Conservation (phyloP, 495 filamentous ascomycete genomes). For the Lophiotrema nucula region DNA sequence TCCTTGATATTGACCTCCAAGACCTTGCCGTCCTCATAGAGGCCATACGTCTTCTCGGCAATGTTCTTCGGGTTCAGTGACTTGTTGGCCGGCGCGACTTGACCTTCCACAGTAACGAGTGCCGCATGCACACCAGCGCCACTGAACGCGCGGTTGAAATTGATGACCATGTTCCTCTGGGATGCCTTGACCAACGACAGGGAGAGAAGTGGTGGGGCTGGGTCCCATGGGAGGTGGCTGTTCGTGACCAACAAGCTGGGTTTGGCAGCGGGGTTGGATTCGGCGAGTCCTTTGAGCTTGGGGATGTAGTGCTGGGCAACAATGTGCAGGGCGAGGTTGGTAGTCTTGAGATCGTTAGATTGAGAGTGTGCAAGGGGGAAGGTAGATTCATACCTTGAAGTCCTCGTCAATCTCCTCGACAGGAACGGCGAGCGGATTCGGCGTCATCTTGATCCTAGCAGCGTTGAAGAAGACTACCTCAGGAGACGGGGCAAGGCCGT, state of each 20-base stretch:
- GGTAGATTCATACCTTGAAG: slow-evolving; percentile 38
- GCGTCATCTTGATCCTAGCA: slow-evolving; percentile 38
- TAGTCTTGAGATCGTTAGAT: slow-evolving; percentile 35
- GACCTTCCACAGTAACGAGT: slow-evolving; percentile 41
- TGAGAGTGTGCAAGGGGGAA: background rate
- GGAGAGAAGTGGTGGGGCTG: slow-evolving; percentile 43
- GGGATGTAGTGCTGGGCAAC: slow-evolving; percentile 42
- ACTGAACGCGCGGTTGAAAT: slow-evolving; percentile 34
- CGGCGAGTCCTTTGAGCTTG: slow-evolving; percentile 28
- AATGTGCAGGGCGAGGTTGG: slow-evolving; percentile 42
- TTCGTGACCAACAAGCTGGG: slow-evolving; percentile 44
- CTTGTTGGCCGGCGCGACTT: slow-evolving; percentile 38
- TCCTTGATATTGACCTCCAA: slow-evolving; percentile 22
- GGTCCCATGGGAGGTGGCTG: slow-evolving; percentile 38
- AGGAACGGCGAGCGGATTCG: slow-evolving; percentile 32
- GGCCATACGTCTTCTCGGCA: slow-evolving; percentile 43
- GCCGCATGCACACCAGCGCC: slow-evolving; percentile 43
- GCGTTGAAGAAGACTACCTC: slow-evolving; percentile 47
- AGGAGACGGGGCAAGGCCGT: slow-evolving; percentile 14
- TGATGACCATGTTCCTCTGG: slow-evolving; percentile 44
- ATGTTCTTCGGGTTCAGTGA: slow-evolving; percentile 42
- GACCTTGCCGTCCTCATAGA: slow-evolving; percentile 37
- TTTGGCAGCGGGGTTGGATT: slow-evolving; percentile 26
- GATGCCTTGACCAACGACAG: slow-evolving; percentile 46
- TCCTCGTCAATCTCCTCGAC: slow-evolving; percentile 44